These are phyloP conservation scores for Diplodia intermedia DNA, from an alignment of 2,329 filamentous ascomycete genomes.

Conservation along the genomic window DNA sequence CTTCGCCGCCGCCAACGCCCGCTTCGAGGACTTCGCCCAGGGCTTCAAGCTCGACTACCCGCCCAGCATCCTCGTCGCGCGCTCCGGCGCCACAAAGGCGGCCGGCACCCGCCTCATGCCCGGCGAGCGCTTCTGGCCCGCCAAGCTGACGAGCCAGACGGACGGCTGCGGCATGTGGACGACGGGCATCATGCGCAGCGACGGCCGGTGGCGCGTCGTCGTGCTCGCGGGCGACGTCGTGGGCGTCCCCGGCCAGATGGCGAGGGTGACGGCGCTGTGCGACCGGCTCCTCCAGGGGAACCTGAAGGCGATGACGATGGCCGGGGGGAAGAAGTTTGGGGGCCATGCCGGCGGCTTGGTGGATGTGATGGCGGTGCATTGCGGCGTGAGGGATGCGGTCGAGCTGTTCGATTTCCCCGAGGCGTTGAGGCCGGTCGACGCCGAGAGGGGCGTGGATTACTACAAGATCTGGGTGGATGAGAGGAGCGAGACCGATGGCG, in stretches of 20 bases:
- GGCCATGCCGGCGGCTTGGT: no score
- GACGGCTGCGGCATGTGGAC: not conserved
- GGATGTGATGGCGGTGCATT: slow-evolving; percentile 4
- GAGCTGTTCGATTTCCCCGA: slow-evolving; percentile 2
- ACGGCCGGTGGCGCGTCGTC: slow-evolving; percentile 1
- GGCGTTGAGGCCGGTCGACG: not conserved
- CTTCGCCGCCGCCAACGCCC: not conserved
- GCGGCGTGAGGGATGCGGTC: not conserved
- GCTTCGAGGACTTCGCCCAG: not conserved
- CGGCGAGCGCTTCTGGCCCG: slow-evolving; percentile 11
- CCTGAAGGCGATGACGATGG: no score
- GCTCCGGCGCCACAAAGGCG: not conserved
- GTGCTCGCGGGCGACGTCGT: not conserved
- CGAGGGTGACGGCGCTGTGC: not conserved
- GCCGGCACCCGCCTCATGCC: not conserved
- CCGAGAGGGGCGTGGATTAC: not conserved
- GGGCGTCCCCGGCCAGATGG: not conserved
- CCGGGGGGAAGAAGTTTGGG: no score
- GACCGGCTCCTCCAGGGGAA: not conserved
- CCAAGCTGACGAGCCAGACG: not conserved
- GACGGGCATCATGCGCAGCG: not conserved
- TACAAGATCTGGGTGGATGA: slow-evolving; percentile 6
- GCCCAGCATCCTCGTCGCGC: not conserved
- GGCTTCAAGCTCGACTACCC: slow-evolving; percentile 9
- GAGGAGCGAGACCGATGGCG: slow-evolving; percentile 15